Conservation (phyloP, 228 moss, liverwort and hornwort species). For the Sphagnum magellanicum region DNA sequence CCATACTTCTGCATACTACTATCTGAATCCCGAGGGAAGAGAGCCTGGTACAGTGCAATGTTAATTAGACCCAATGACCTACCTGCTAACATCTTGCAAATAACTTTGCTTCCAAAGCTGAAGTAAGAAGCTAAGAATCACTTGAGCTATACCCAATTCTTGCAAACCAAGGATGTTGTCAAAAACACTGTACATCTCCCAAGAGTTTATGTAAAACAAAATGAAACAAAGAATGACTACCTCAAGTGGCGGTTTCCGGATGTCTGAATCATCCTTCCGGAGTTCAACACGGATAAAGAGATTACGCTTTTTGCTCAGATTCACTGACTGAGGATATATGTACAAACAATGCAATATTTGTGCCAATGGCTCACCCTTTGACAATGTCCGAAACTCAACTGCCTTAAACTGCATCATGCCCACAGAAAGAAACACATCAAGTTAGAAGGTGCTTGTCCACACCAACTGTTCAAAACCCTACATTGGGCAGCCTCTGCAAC, state of each 20-base stretch:
- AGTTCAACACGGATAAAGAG: slow-evolving; percentile 90
- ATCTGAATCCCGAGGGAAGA: slow-evolving; percentile 76
- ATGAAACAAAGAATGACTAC: slow-evolving; percentile 18
- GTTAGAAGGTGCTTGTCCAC: too few species aligned
- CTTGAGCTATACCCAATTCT: too few species aligned
- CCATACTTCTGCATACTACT: slow-evolving; percentile 92
- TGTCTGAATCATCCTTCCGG: slow-evolving; percentile 88
- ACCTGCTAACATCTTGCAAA: too few species aligned
- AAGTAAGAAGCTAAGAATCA: too few species aligned
- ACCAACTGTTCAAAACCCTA: too few species aligned
- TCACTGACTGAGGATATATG: slow-evolving; percentile 91
- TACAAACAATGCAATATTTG: slow-evolving; percentile 92
- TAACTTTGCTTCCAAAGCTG: too few species aligned
- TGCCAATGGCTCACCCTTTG: slow-evolving; percentile 81
- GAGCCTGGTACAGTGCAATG: slow-evolving; percentile 35
- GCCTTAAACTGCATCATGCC: slow-evolving; percentile 77
- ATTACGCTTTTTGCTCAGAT: slow-evolving; percentile 85
- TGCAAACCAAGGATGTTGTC: too few species aligned
- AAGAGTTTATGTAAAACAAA: too few species aligned
- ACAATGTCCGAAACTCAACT: slow-evolving; percentile 83
- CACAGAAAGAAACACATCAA: not conserved
- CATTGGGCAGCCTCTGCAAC: too few species aligned
- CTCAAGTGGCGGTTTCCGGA: slow-evolving; percentile 82
- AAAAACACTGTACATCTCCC: too few species aligned
- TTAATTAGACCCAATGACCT: too few species aligned